A percentile compares a stretch with the other conserved stretches of the same genome.
Conservation (phyloP, 2,329 filamentous ascomycete species). For the Xylaria sp. region DNA sequence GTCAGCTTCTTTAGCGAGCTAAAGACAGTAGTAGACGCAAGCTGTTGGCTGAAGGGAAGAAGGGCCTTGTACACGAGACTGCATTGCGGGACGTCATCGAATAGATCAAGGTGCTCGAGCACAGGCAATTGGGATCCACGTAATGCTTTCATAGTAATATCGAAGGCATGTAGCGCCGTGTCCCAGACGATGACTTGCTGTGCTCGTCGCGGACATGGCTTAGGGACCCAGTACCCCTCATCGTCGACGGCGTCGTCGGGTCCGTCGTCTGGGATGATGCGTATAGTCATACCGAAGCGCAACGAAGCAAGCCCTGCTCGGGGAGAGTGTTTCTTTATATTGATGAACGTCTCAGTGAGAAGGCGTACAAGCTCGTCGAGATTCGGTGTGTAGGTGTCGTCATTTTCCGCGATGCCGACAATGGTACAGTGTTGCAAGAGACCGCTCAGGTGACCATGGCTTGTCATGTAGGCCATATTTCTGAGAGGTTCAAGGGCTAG, state of each 20-base stretch:
- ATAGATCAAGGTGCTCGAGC: not conserved
- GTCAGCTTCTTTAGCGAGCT: not conserved
- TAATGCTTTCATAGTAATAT: constrained; percentile 7
- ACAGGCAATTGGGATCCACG: not conserved
- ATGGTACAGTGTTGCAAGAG: constrained; percentile 20
- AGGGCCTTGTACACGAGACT: constrained; percentile 8
- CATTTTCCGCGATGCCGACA: not conserved
- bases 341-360: not conserved
- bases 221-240: not conserved
- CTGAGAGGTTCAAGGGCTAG: not conserved
- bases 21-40: not conserved
- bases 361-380: not conserved
- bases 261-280: too few relatives aligned
- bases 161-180: not conserved
- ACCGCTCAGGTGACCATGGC: not conserved
- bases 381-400: too few relatives aligned
- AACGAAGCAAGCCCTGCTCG: not conserved
- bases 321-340: constrained; percentile 6
- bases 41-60: not conserved
- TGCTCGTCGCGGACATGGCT: too few relatives aligned
- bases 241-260: too few relatives aligned
- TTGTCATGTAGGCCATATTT: not conserved
- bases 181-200: not conserved
- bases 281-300: too few relatives aligned
- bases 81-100: not conserved